A percentile compares a stretch with the other conserved stretches of the same genome.
Conservation (phyloP, 2,329 filamentous ascomycete species). For the Pyrenophora seminiperda region DNA sequence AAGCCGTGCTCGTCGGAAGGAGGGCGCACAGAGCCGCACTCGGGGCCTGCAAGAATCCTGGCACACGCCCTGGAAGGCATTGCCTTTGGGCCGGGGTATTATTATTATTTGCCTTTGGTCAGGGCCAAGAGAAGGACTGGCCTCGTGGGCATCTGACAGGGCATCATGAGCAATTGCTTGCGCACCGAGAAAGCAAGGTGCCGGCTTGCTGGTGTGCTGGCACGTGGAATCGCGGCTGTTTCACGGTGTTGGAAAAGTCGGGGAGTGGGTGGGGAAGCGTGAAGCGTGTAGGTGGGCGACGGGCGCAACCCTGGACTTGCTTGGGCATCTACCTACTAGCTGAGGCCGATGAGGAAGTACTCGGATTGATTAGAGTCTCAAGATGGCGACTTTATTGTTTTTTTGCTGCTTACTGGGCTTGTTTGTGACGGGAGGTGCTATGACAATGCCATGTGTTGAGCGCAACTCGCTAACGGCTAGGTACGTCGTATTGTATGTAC, state of each 20-base stretch:
- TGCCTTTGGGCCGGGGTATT: too few species aligned
- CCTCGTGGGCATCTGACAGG: conserved; percentile 8
- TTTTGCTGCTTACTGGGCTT: conserved; percentile 3
- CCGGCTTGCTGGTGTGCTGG: conserved; percentile 9
- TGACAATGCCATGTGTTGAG: conserved; percentile 4
- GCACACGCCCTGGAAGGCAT: conserved; percentile 3
- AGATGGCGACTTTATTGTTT: not conserved
- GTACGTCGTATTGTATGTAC: too few species aligned
- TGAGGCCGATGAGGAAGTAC: too few species aligned
- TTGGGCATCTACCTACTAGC: too few species aligned
- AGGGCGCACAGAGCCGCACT: conserved; percentile 11
- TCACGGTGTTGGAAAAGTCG: conserved; percentile 5
- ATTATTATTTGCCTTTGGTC: too few species aligned
- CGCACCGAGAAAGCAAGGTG: conserved; percentile 8
- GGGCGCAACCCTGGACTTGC: too few species aligned
- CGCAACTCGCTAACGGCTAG: conserved; percentile 15
- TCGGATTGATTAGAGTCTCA: too few species aligned
- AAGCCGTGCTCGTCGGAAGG: conserved; percentile 8
- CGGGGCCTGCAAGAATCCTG: conserved; percentile 2
- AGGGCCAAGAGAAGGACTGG: conserved; percentile 4
- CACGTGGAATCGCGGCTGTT: conserved; percentile 12
- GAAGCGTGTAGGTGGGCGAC: conserved; percentile 1
- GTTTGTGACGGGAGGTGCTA: not conserved
- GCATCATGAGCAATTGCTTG: conserved; percentile 12
- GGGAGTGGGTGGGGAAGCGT: not conserved